Percentiles rank a stretch among this genome's conserved stretches.
Evolutionary conservation across 177 flowering plant species (phyloP).

Genomic region (Vitis hybrid): DNA sequence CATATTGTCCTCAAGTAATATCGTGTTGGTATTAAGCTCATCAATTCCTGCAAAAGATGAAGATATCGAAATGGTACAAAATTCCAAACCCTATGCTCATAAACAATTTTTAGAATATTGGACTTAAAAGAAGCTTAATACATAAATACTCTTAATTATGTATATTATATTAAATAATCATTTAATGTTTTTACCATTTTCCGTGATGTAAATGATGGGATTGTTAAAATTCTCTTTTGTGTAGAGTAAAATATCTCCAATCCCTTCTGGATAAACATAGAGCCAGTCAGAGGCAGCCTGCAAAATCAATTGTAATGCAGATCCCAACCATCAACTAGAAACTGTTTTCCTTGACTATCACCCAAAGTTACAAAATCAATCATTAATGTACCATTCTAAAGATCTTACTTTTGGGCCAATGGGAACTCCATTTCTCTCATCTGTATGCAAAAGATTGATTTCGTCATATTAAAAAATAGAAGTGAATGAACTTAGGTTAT

Average conservation of each 20-base stretch:
- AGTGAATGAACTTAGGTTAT: background rate
- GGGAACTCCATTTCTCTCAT: slow-evolving; percentile 36
- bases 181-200: background rate
- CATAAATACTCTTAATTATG: too few species aligned
- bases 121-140: too few species aligned
- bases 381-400: background rate
- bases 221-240: background rate
- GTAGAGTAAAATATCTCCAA: slow-evolving; percentile 1
- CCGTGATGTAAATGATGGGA: background rate
- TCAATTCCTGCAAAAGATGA: too few species aligned
- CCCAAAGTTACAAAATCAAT: background rate
- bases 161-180: too few species aligned
- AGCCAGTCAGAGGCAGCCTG: slow-evolving; percentile 34
- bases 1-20: too few species aligned
- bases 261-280: slow-evolving; percentile 3
- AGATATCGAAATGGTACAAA: too few species aligned
- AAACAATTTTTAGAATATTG: too few species aligned
- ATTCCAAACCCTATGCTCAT: too few species aligned
- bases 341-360: too few species aligned
- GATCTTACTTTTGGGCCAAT: slow-evolving; percentile 41
- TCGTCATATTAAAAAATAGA: background rate
- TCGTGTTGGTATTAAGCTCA: too few species aligned
- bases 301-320: background rate
- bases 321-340: background rate
- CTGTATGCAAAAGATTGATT: slow-evolving; percentile 11